A percentile compares a stretch with the other conserved stretches of the same genome.
phyloP scores from a whole-genome alignment of 495 filamentous ascomycete genomes.

The Achaetomiella virescens region DNA sequence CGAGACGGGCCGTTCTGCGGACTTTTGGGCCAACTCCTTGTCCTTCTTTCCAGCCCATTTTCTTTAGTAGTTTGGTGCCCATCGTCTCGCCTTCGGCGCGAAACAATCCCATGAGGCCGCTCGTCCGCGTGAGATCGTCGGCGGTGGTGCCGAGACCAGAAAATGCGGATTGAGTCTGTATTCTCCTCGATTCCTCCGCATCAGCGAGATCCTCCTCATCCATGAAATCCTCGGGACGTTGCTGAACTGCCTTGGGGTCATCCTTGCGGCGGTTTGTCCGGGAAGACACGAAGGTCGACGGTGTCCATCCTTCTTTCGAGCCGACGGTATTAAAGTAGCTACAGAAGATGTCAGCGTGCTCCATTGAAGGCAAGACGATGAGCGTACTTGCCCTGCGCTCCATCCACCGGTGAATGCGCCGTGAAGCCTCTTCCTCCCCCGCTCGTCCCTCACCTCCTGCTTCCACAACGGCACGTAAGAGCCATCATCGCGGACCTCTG shows the following conservation, averaged over 20 bases:
- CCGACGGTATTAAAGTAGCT: slow-evolving; percentile 98
- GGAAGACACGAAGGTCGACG: slow-evolving; percentile 85
- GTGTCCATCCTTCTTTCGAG: slow-evolving; percentile 96
- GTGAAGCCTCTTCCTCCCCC: slow-evolving; percentile 83
- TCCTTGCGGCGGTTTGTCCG: slow-evolving; percentile 72
- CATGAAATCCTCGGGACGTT: slow-evolving; percentile 90
- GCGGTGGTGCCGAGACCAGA: slow-evolving; percentile 69
- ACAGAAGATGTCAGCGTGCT: slow-evolving; percentile 5
- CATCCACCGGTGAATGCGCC: slow-evolving; percentile 96
- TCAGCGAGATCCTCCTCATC: slow-evolving; percentile 94
- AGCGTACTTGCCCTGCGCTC: slow-evolving; percentile 72
- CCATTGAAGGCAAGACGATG: not conserved
- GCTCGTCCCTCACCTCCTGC: slow-evolving; percentile 92
- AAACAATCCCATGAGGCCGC: slow-evolving; percentile 67
- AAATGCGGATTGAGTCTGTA: slow-evolving; percentile 68
- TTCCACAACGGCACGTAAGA: slow-evolving; percentile 95
- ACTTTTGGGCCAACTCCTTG: slow-evolving; percentile 89
- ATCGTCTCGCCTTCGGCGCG: slow-evolving; percentile 74
- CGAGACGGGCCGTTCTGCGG: slow-evolving; percentile 66
- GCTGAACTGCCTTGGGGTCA: slow-evolving; percentile 43
- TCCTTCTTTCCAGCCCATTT: slow-evolving; percentile 94
- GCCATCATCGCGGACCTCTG: slow-evolving; percentile 78
- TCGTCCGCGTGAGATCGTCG: slow-evolving; percentile 46
- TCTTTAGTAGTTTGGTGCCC: slow-evolving; percentile 78
- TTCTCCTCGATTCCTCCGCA: slow-evolving; percentile 63